A percentile compares a stretch with the other conserved stretches of the same genome.
Evolutionary conservation across 148 eudicot genomes (phyloP).

Genomic region (Vaccinium myrtillus): DNA sequence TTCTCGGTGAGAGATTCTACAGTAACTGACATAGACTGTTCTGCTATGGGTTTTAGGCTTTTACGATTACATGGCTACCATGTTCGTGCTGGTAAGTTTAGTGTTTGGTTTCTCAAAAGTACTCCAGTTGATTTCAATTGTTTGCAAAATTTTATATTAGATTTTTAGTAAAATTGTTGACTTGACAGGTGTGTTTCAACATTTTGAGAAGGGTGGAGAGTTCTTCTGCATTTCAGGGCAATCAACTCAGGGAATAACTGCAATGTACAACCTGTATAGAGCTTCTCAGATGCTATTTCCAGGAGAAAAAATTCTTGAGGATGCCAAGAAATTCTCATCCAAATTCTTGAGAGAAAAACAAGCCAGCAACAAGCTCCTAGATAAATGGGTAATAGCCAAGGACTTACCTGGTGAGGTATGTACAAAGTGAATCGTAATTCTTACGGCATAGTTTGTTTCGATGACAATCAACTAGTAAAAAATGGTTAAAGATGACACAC

Average conservation of each 20-base stretch:
- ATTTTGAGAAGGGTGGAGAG: not conserved
- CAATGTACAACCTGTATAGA: not conserved
- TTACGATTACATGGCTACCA: conserved; percentile 66
- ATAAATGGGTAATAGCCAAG: conserved; percentile 65
- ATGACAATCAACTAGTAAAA: no score
- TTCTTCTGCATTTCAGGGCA: not conserved
- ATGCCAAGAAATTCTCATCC: not conserved
- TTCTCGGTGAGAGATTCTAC: conserved; percentile 70
- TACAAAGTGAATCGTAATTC: no score
- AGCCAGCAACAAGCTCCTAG: conserved; percentile 41
- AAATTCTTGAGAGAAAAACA: conserved; percentile 35
- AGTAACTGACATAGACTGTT: no score
- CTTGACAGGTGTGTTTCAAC: not conserved
- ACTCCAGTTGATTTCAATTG: no score
- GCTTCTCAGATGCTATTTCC: not conserved
- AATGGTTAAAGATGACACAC: no score
- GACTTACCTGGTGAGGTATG: conserved; percentile 70
- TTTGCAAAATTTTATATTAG: no score
- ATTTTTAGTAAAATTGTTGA: no score
- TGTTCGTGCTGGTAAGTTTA: conserved; percentile 53
- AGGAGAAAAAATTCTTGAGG: not conserved
- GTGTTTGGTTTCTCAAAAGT: not conserved
- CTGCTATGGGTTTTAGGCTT: conserved; percentile 84
- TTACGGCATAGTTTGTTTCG: no score
- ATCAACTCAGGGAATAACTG: not conserved